Base-by-base conservation (phyloP, 2,329 filamentous ascomycete genomes). In the Trichophyton verrucosum region DNA sequence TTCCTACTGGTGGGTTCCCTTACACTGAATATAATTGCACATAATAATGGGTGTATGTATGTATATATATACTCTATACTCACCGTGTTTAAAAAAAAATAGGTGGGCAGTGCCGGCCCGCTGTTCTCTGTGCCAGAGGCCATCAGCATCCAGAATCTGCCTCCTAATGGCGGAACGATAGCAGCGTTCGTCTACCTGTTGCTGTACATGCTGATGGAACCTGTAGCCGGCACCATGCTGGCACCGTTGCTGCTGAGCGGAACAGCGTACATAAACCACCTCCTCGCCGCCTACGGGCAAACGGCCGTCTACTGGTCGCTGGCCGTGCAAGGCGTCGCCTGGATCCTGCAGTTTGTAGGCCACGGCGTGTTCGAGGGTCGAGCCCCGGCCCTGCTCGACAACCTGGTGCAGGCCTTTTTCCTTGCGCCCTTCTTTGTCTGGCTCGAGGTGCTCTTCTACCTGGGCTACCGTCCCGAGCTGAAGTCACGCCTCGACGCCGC, bases 401-500 rank as follows among this genome's bases (percentile, higher is more conserved):
- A 96, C 70, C 76, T 97, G 47, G 80, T 95, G 56, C 94, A 97
- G 75, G 91, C 94, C 30, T 74, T 97, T 65, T 92, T 97, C 70
- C 80, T 97, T 24, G 94, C 94, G 0, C 94, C 94, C 7, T 87
- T 99, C 69, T 99, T 97, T 68, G 92, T 97, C 62, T 99, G 94
- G 89, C 87, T 99, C 68, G 91, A 97, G 77, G 76, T 95, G 24
- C 80, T 99, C 27, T 99, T 99, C 78, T 85, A 81, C 69, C 82
- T 95, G 58, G 94, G 94, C 57, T 99, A 97, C 75, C 84, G 94
- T 62, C 88, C 86, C 1, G 91, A 95, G 73, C 79, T 99, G 66
- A 90, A 92, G 76, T 81, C 82, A 63, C 84, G 92, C 58, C 83
- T 97, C 51, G 84, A 92, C 64, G 85, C 86, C 71, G 84, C 82